Percentiles rank a stretch among this genome's conserved stretches.
Evolutionary conservation across 352 stramenopile species (phyloP).

Genomic region (Globisporangium irregulare): DNA sequence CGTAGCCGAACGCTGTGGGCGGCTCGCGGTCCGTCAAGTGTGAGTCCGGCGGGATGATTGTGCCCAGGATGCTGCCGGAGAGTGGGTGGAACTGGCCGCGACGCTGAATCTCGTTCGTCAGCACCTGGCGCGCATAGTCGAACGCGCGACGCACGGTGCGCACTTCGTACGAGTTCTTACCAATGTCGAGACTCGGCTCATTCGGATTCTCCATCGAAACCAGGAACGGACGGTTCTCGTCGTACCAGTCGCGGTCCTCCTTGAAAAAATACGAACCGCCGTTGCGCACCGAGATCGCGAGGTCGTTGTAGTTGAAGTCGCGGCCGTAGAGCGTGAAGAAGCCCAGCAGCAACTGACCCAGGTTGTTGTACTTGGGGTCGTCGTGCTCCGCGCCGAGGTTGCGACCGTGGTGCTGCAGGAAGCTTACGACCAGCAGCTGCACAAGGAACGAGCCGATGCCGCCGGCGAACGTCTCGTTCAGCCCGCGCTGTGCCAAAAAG

Average conservation of each 20-base stretch:
- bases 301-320: constrained; percentile 93
- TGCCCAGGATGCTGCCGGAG: constrained; percentile 66
- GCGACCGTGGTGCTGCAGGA: constrained; percentile 89
- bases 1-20: constrained; percentile 61
- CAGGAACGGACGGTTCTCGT: constrained; percentile 74
- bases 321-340: constrained; percentile 95
- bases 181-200: constrained; percentile 90
- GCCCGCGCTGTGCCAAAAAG: constrained; percentile 89
- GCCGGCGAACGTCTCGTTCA: constrained; percentile 95
- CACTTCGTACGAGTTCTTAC: constrained; percentile 92
- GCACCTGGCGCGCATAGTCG: constrained; percentile 75
- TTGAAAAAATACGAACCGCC: constrained; percentile 94
- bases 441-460: constrained; percentile 93
- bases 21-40: constrained; percentile 57
- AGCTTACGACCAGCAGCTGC: constrained; percentile 95
- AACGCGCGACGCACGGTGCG: constrained; percentile 89
- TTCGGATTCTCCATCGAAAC: constrained; percentile 95
- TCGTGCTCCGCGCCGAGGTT: constrained; percentile 45
- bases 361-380: constrained; percentile 82
- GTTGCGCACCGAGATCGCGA: constrained; percentile 91
- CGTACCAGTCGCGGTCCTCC: constrained; percentile 67
- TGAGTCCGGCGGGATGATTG: constrained; percentile 69
- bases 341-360: constrained; percentile 90
- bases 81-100: constrained; percentile 64
- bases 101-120: constrained; percentile 70